phyloP scores from a whole-genome alignment of 495 filamentous ascomycete genomes.

The Trichoderma erinaceum region DNA sequence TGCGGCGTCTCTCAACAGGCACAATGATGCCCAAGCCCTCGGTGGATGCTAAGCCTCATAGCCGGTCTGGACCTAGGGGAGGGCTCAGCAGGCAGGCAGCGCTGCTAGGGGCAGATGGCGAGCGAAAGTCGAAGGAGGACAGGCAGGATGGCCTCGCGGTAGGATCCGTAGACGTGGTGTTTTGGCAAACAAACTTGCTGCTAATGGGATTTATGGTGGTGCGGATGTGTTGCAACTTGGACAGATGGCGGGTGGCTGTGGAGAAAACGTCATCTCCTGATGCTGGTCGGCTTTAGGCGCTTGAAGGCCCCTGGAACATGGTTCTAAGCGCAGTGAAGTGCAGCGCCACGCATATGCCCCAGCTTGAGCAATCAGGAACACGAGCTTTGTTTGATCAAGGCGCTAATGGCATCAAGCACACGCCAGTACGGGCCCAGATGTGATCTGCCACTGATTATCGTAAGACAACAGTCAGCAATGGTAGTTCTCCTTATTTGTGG shows the following conservation, averaged over 20 bases:
- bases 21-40: conserved; percentile 12
- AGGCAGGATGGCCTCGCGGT: background rate
- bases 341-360: background rate
- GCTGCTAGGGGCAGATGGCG: background rate
- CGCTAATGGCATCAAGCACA: background rate
- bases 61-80: background rate
- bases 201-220: background rate
- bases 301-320: background rate
- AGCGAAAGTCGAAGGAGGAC: background rate
- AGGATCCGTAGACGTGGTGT: background rate
- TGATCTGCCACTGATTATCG: too few species aligned
- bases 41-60: conserved; percentile 10
- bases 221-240: background rate
- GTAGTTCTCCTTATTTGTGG: too few species aligned
- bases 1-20: conserved; percentile 4
- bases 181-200: background rate
- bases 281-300: conserved; percentile 1
- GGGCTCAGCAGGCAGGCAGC: conserved; percentile 1
- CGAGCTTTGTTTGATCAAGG: background rate
- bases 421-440: background rate
- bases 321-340: background rate
- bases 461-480: too few species aligned
- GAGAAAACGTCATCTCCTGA: background rate
- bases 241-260: background rate
- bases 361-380: background rate